Evolutionary conservation across 2,329 filamentous ascomycete genomes (phyloP), one percentile per base, ranked within the genome.

Genomic region (Epichloe elymi): DNA sequence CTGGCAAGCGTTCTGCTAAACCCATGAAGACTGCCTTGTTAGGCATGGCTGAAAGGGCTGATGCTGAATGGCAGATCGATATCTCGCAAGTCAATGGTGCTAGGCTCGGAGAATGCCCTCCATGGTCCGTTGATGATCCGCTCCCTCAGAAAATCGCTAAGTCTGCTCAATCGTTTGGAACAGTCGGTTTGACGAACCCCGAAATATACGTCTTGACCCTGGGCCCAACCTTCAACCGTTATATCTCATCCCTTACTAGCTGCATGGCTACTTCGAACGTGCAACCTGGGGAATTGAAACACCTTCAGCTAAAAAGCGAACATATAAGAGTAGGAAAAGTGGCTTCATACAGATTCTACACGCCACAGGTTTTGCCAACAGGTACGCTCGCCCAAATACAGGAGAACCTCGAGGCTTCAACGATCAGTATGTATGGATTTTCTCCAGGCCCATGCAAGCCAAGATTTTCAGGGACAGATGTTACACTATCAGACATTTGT

Each of bases 1-100:
- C 75, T 0, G 77, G 67, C 2, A 70, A 67, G 48, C 61, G 65
- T n/a, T 52, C 59, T 5, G 57, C 56, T 30, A 65, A 63, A 49
- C 55, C 59, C 4, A 53, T 58, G n/a, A 60, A 54, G 23, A 57
- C 59, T 23, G 53, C 56, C 0, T 60, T 64, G 10, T 19, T 58
- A 8, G 44, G 52, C 15, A 38, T 52, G 12, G 53, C 52, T 17
- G 62, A 64, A 20, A 55, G 57, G 6, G 49, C 53, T 7, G 62
- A 65, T 38, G 57, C 55, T 15, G 58, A 51, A 26, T 57, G 44
- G 42, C 52, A 53, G 33, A 30, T 23, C 30, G 51, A 49, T 39
- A 11, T 50, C 33, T 48, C 49, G 39, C 53, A 51, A 19, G 51
- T 53, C 46, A 52, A 54, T 23, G 51, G 51, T 10, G 17, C 41